Base-by-base conservation (phyloP, 108 stramenopile species). In the Fragilaria radians region DNA sequence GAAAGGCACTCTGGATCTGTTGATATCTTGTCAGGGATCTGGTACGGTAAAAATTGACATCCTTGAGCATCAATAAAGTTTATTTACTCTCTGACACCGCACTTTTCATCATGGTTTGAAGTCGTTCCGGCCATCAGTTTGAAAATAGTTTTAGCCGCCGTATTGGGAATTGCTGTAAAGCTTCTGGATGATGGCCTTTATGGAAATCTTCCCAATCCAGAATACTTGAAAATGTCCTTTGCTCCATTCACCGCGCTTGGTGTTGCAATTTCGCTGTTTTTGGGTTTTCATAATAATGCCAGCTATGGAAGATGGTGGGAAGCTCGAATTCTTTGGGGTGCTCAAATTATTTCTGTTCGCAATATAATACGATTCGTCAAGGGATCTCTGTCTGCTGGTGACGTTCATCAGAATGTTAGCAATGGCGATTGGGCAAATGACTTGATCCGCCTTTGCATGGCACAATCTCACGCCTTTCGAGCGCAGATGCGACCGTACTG, bases 281-380 rank as follows among this genome's bases (percentile, higher is more conserved):
- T 62, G 9, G 61, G 61, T 17, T 62, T 62, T 62, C 61, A 62
- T 51, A 62, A 62, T 19, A 62, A 62, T 51, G 61, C 61, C 21
- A 48, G 46, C 32, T 62, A 62, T n/a, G 61, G 49, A 21, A 23
- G 61, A 51, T 62, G 61, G 61, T 62, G 61, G 61, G 61, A 62
- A 24, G 61, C 61, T 11, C 48, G 61, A 22, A 62, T 28, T 5
- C 49, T 62, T 17, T 62, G 61, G 61, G 61, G 61, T 2, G 24
- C 46, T 11, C 61, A 62, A 52, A 62, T 62, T 30, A 62, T 62
- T 51, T 34, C 30, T 1, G 21, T 32, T 14, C 48, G 61, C 21
- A 48, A 62, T 33, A 46, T 62, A 22, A 28, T 29, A 1, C 4
- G 61, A 3, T 62, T 62, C 30, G 17, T 62, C 29, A 18, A 22